Base-by-base conservation (phyloP, 1,139 yeast species). In the Yamadazyma atlantica region DNA sequence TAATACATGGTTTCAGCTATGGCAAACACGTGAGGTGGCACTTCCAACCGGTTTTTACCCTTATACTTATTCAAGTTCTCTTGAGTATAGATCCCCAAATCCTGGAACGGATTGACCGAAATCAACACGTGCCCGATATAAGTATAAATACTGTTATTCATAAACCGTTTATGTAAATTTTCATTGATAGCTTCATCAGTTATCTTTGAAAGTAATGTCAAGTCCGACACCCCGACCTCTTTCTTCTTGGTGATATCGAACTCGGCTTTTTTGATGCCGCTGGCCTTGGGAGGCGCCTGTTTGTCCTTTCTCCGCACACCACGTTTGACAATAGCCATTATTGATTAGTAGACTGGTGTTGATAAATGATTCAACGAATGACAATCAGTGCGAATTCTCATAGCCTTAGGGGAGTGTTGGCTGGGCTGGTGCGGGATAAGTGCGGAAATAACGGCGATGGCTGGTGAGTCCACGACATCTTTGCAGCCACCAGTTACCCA, bases 1-100 rank as follows among this genome's bases (percentile, higher is more conserved):
- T 94, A 92, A 64, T 85, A 92, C 96, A 94, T 90, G 27, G 95
- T 69, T 63, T 94, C 99, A 14, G 99, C 98, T 54, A 92, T 90
- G 36, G 97, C 96, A 64, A 85, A 94, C 31, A 94, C 98, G 66
- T 94, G 99, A 6, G 99, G 99, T n/a, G 97, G 95, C 25, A 86
- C 95, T 62, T 94, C 99, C 45, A 94, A 71, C 55, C 98, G 73
- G 61, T 92, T 94, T 60, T 90, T 88, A 41, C 96, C 97, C 60
- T 82, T 81, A 58, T 94, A 94, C 33, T 84, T 71, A 43, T 80
- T 76, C 53, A 92, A 68, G 9, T 82, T 80, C 19, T 79, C 82
- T 36, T 79, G 83, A 5, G 97, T 88, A 62, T 94, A 94, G 38
- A 94, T 92, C 2, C 98, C 99, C 55, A 94, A 72, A 59, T 94